Percentiles rank a stretch among this genome's conserved stretches.
Evolutionary conservation across 805 yeast species (phyloP).

Genomic region (Candida rishiriensis): DNA sequence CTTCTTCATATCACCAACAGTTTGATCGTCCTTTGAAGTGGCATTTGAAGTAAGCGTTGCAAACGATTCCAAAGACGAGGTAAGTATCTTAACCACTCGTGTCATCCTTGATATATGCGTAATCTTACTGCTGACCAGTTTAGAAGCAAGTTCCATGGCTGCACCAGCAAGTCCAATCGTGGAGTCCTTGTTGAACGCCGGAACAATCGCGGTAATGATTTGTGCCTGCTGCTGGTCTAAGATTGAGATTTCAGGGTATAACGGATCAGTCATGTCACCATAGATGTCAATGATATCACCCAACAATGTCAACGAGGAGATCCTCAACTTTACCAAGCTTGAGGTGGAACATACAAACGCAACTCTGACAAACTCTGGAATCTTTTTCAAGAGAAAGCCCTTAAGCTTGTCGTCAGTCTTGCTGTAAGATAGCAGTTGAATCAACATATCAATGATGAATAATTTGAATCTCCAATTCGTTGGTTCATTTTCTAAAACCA

Average conservation of each 20-base stretch:
- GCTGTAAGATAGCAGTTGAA: constrained; percentile 38
- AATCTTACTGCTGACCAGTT: constrained; percentile 61
- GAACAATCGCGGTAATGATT: constrained; percentile 81
- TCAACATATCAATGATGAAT: constrained; percentile 43
- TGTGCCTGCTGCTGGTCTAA: constrained; percentile 94
- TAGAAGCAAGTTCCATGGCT: constrained; percentile 76
- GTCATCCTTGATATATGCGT: constrained; percentile 44
- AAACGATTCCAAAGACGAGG: constrained; percentile 60
- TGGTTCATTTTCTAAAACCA: constrained; percentile 45
- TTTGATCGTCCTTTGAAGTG: constrained; percentile 16
- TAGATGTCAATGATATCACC: constrained; percentile 57
- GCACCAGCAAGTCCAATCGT: constrained; percentile 68
- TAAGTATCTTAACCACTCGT: constrained; percentile 60
- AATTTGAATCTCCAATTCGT: constrained; percentile 54
- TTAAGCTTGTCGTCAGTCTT: constrained; percentile 34
- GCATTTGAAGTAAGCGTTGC: constrained; percentile 22
- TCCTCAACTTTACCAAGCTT: constrained; percentile 52
- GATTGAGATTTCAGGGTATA: constrained; percentile 64
- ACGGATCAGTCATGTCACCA: constrained; percentile 63
- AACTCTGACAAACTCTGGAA: constrained; percentile 66
- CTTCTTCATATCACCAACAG: constrained; percentile 32
- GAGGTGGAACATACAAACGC: constrained; percentile 82
- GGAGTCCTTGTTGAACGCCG: constrained; percentile 74
- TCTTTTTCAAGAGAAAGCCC: constrained; percentile 37
- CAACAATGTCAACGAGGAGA: constrained; percentile 62